Evolutionary conservation across 23 red algal genomes (phyloP), one percentile per base, ranked within the genome.

Genomic region (Cyanidium caldarium): DNA sequence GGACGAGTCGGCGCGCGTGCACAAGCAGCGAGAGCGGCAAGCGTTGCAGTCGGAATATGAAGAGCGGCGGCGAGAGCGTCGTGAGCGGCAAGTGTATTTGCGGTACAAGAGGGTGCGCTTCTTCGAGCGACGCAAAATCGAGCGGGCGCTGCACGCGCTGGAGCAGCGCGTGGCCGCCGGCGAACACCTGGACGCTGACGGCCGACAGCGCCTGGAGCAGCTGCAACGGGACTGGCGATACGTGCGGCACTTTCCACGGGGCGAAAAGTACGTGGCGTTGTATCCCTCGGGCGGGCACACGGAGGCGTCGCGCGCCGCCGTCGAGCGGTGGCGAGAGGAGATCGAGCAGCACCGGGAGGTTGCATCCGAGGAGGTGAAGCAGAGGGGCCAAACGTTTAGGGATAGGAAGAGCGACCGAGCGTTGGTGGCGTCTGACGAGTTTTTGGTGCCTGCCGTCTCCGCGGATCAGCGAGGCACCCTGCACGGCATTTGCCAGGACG

Each of bases 241-340:
- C 65, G 72, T 89, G 39, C 39, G 40, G 28, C 20, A 70, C 34
- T 89, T 77, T 42, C 85, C 85, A 1, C 77, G 61, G 37, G 78
- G 72, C 37, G 42, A 57, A 35, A 81, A 77, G 65, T 89, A 89
- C 65, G 69, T 89, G 25, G 77, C 85, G 31, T 58, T 89, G 35
- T 89, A 81, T 44, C 85, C 85, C 37, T 70, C 44, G 28, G 72
- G 77, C 19, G 85, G 85, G 21, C 85, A 89, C 44, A 77, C 77
- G 3, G 67, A 77, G 15, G 41, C 77, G 35, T 73, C 82, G 7
- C 65, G 26, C 44, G 58, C 35, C 31, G 40, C 33, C 15, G 75
- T 86, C 28, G 82, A 77, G 43, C 31, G 37, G 38, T 67, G 72
- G 75, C 73, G 82, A 35, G 58, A 43, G 16, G 1, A 67, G 34